These are phyloP conservation scores for Smallanthus sonchifolius DNA, from an alignment of 129 eudicot genomes.

Conservation along the genomic window DNA sequence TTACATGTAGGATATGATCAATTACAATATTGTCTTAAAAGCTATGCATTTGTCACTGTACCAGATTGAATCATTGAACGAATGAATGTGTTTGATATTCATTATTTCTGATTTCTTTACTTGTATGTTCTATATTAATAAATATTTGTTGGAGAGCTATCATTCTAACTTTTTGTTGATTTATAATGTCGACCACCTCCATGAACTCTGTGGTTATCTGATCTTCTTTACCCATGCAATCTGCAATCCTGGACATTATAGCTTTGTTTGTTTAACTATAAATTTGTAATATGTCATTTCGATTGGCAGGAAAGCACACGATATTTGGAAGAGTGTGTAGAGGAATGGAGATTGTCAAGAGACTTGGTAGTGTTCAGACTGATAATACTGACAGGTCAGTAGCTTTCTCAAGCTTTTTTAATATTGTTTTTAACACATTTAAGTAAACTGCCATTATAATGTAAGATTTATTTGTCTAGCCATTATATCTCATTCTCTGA, in stretches of 20 bases:
- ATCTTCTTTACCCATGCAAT: background rate
- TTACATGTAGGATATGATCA: background rate
- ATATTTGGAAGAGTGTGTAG: conserved; percentile 93
- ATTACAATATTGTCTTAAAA: background rate
- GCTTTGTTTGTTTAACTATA: background rate
- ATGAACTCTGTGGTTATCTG: conserved; percentile 3
- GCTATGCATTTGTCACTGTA: background rate
- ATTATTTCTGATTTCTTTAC: background rate
- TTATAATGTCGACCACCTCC: background rate
- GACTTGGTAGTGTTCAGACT: conserved; percentile 97
- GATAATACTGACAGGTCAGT: conserved; percentile 82
- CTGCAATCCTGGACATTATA: background rate
- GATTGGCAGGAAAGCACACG: conserved; percentile 85
- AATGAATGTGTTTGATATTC: background rate
- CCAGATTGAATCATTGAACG: conserved; percentile 6
- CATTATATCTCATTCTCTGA: background rate
- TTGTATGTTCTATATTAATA: background rate
- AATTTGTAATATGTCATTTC: background rate
- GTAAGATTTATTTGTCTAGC: background rate
- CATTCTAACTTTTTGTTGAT: background rate
- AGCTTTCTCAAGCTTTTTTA: conserved; percentile 3
- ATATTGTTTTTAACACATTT: background rate
- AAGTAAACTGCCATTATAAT: background rate
- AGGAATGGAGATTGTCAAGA: conserved; percentile 95
- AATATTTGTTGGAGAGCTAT: background rate